phyloP scores from a whole-genome alignment of 2,329 filamentous ascomycete genomes.

The Sclerotinia nivalis region DNA sequence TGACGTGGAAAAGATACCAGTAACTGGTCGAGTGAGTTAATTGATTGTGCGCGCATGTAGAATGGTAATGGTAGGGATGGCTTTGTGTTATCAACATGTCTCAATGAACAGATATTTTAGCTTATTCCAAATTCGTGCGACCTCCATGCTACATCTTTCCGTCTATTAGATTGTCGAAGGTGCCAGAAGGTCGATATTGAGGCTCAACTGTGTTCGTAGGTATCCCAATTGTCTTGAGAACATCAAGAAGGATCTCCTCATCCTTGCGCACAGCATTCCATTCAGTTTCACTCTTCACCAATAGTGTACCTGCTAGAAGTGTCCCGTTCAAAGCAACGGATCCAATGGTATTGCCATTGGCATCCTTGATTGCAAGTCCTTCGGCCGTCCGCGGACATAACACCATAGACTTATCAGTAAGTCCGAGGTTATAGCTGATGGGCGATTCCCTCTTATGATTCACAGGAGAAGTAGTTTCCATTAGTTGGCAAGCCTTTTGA shows the following conservation, averaged over 20 bases:
- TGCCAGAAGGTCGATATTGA: neutral
- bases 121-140: neutral
- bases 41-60: neutral
- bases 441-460: conserved; percentile 38
- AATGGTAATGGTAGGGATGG: neutral
- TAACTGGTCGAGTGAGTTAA: neutral
- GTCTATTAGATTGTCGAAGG: neutral
- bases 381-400: conserved; percentile 57
- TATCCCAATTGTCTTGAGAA: conserved; percentile 43
- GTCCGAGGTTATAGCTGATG: conserved; percentile 66
- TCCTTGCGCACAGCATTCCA: conserved; percentile 53
- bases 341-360: conserved; percentile 33
- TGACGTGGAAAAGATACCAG: neutral
- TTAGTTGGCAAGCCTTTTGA: conserved; percentile 30
- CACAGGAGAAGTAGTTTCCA: neutral
- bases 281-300: conserved; percentile 60
- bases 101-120: neutral
- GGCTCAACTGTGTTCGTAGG: conserved; percentile 1
- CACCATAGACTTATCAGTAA: conserved; percentile 56
- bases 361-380: conserved; percentile 43
- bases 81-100: neutral
- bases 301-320: conserved; percentile 61
- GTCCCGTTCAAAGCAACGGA: conserved; percentile 57
- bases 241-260: conserved; percentile 45
- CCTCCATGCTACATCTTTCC: conserved; percentile 5